Evolutionary conservation across 352 stramenopile species (phyloP).

Genomic region (Elongisporangium anandrum): DNA sequence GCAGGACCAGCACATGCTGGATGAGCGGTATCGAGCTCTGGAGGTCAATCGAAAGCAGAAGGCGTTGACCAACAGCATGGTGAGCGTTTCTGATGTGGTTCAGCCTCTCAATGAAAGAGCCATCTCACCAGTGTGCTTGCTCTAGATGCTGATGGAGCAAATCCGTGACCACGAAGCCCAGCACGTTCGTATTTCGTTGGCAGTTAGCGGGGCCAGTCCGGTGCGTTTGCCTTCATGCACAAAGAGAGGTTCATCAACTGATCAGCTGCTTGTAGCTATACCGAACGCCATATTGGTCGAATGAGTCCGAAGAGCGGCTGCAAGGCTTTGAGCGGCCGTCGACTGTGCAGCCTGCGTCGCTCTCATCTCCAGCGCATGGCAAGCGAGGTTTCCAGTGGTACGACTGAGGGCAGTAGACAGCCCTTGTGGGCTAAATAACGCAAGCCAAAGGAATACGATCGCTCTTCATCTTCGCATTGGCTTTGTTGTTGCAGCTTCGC

Average conservation of each 20-base stretch:
- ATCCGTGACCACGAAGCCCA: slow-evolving; percentile 23
- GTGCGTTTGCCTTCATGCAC: slow-evolving; percentile 8
- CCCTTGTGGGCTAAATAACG: not conserved
- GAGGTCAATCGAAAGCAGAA: slow-evolving; percentile 14
- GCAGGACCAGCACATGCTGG: slow-evolving; percentile 18
- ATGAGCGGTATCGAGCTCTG: slow-evolving; percentile 12
- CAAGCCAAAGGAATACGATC: not conserved
- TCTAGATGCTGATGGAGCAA: slow-evolving; percentile 17
- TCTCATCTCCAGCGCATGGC: slow-evolving; percentile 18
- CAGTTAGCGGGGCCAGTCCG: slow-evolving; percentile 19
- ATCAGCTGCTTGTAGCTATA: slow-evolving; percentile 12
- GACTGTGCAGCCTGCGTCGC: slow-evolving; percentile 8
- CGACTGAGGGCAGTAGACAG: slow-evolving; percentile 19
- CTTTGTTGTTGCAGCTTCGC: too few relatives aligned
- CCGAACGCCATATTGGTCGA: slow-evolving; percentile 37
- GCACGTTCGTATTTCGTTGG: slow-evolving; percentile 12
- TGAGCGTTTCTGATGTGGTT: slow-evolving; percentile 3
- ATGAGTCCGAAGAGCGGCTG: slow-evolving; percentile 24
- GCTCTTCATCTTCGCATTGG: too few relatives aligned
- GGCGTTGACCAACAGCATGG: slow-evolving; percentile 9
- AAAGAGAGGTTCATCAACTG: not conserved
- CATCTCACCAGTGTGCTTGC: not conserved
- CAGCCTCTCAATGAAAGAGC: not conserved
- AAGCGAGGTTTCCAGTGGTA: slow-evolving; percentile 52
- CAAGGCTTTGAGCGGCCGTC: slow-evolving; percentile 15